phyloP scores from a whole-genome alignment of 2,329 filamentous ascomycete genomes.

The Aspergillus vadensis region DNA sequence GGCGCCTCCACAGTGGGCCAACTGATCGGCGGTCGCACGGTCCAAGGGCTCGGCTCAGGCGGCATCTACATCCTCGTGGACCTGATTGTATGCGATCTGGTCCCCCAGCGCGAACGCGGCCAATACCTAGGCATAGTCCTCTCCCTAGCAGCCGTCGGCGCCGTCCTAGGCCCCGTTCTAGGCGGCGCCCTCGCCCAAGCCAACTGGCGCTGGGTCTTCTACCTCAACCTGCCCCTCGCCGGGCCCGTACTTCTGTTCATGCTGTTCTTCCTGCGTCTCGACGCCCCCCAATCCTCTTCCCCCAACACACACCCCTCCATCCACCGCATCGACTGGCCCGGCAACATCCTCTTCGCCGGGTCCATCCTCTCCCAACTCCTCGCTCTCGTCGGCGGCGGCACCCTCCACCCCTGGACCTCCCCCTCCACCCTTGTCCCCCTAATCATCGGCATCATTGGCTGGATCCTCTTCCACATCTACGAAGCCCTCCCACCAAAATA shows the following conservation, averaged over 20 bases:
- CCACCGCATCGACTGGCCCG: constrained; percentile 29
- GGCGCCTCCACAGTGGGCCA: constrained; percentile 47
- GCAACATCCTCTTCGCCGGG: constrained; percentile 29
- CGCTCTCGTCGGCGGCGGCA: constrained; percentile 31
- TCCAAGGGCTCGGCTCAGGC: constrained; percentile 57
- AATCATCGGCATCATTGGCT: constrained; percentile 25
- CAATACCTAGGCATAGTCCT: constrained; percentile 31
- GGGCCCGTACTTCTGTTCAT: constrained; percentile 27
- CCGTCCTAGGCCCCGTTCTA: constrained; percentile 27
- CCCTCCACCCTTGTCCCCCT: constrained; percentile 31
- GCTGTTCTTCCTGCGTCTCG: constrained; percentile 26
- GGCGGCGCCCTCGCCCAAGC: constrained; percentile 29
- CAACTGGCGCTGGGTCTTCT: constrained; percentile 34
- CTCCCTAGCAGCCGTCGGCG: background rate
- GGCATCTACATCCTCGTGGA: constrained; percentile 48
- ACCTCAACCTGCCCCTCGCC: constrained; percentile 31
- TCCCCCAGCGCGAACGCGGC: constrained; percentile 42
- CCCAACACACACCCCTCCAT: background rate
- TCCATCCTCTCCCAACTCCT: constrained; percentile 31
- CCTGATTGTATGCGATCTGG: constrained; percentile 50
- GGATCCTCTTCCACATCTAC: constrained; percentile 22
- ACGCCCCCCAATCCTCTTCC: background rate
- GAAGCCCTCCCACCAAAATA: constrained; percentile 20
- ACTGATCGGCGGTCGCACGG: constrained; percentile 57
- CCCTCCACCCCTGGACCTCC: constrained; percentile 30